Base-by-base conservation (phyloP, 441 rosid species). In the Breynia disticha region DNA sequence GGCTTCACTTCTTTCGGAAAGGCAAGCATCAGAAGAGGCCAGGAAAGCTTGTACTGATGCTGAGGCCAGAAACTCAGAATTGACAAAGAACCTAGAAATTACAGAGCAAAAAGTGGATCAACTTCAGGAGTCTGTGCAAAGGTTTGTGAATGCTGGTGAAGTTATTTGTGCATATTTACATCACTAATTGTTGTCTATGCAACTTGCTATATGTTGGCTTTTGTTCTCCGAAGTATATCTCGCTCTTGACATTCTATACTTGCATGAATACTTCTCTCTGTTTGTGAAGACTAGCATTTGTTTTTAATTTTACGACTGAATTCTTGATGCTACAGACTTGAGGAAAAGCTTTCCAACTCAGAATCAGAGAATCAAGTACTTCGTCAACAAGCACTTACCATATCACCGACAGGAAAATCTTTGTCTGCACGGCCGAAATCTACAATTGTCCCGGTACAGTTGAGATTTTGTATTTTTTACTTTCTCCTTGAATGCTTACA, bases 311-410 rank as follows among this genome's bases (percentile, higher is more conserved):
- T 45, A 50, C 46, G 16, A 19, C 5, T 15, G 22, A 18, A 24
- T 18, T n/a, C 45, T 61, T 71, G 44, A 17, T 46, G 48, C 60
- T 59, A 61, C 78, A 95, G 99, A 72, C 63, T 90, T 50, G 98
- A 95, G 77, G 97, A 95, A 66, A 95, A 86, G 60, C 95, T 95
- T 67, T 80, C 97, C 61, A 95, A 95, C 74, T 84, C 83, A 51
- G 99, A 95, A 74, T 90, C 99, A 9, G 99, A 95, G 76, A 95
- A 76, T 76, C 99, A 95, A 83, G 98, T 95, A 52, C 95, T 95
- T 57, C 93, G 99, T 48, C 97, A 95, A 77, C 99, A 95, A 72
- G 93, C 99, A 56, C 73, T 95, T 69, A 74, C 93, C 61, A 82
- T 95, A 57, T 90, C 99, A 16, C 98, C 99, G 52, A 90, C 97